phyloP scores from a whole-genome alignment of 2,329 filamentous ascomycete species.

The Laburnicola sp. region DNA sequence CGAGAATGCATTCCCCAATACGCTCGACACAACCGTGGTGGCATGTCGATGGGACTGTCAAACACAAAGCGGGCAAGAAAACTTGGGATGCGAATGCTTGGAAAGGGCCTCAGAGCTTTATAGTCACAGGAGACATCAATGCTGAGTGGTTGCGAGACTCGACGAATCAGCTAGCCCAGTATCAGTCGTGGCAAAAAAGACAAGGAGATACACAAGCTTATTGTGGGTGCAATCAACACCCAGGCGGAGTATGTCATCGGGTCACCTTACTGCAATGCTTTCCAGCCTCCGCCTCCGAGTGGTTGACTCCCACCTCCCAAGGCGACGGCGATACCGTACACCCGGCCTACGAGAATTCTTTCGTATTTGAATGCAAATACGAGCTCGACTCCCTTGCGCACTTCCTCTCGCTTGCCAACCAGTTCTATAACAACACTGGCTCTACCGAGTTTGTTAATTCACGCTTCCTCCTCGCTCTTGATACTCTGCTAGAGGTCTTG shows the following conservation, averaged over 20 bases:
- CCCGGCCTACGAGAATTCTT: conserved; percentile 77
- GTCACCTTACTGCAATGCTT: conserved; percentile 96
- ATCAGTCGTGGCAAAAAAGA: conserved; percentile 87
- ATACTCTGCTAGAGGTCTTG: conserved; percentile 73
- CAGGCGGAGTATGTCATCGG: conserved; percentile 94
- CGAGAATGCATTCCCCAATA: conserved; percentile 93
- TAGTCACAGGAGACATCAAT: conserved; percentile 91
- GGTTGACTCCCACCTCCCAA: conserved; percentile 72
- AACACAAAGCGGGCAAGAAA: conserved; percentile 44
- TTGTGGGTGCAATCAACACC: conserved; percentile 92
- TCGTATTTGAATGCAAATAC: conserved; percentile 98
- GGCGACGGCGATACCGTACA: conserved; percentile 84
- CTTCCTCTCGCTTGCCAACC: conserved; percentile 82
- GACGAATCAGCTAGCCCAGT: conserved; percentile 89
- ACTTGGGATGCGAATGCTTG: conserved; percentile 59
- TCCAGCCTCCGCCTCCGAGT: conserved; percentile 88
- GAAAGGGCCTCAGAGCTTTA: conserved; percentile 86
- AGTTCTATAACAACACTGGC: conserved; percentile 79
- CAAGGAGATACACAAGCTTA: conserved; percentile 72
- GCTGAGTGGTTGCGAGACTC: conserved; percentile 92
- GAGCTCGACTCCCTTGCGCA: conserved; percentile 94
- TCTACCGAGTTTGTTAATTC: conserved; percentile 76
- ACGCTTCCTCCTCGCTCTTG: conserved; percentile 77
- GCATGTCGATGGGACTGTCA: conserved; percentile 67
- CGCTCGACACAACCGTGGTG: conserved; percentile 89